phyloP scores from a whole-genome alignment of 2,329 filamentous ascomycete genomes.

The Apiospora pterosperma region DNA sequence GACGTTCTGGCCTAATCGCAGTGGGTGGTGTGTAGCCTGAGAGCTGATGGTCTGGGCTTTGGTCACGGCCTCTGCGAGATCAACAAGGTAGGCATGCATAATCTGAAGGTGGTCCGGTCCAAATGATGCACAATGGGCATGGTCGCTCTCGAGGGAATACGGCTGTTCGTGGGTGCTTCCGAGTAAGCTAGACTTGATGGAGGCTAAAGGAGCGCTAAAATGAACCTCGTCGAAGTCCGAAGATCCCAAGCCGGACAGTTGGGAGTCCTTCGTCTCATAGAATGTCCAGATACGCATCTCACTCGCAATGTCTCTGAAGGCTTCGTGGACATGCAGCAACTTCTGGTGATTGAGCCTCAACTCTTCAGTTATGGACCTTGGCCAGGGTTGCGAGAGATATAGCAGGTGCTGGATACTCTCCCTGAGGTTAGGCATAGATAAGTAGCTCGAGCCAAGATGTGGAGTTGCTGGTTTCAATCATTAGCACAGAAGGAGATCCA shows the following conservation, averaged over 20 bases:
- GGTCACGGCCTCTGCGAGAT: constrained; percentile 32
- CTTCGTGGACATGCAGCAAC: constrained; percentile 48
- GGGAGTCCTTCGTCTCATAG: constrained; percentile 60
- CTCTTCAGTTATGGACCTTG: constrained; percentile 45
- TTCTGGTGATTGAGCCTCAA: constrained; percentile 48
- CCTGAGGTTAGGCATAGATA: constrained; percentile 55
- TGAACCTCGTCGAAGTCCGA: constrained; percentile 42
- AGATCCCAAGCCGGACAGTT: constrained; percentile 42
- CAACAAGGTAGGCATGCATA: constrained; percentile 36
- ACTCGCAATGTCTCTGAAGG: constrained; percentile 53
- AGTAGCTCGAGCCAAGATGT: constrained; percentile 60
- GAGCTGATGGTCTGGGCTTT: constrained; percentile 34
- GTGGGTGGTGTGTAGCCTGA: constrained; percentile 36
- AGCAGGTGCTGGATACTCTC: constrained; percentile 51
- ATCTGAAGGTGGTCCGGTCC: constrained; percentile 46
- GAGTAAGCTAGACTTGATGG: constrained; percentile 52
- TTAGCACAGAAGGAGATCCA: constrained; percentile 10
- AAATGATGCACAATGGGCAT: constrained; percentile 53
- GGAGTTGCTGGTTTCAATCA: constrained; percentile 44
- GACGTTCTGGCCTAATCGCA: constrained; percentile 50
- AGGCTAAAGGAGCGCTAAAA: constrained; percentile 57
- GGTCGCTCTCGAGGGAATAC: constrained; percentile 51
- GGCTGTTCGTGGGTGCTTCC: constrained; percentile 49
- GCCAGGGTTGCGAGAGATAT: constrained; percentile 47
- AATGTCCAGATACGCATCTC: constrained; percentile 62